Evolutionary conservation across 768 basidiomycete species (phyloP).

Genomic region (Rubroboletus pulcherrimus): DNA sequence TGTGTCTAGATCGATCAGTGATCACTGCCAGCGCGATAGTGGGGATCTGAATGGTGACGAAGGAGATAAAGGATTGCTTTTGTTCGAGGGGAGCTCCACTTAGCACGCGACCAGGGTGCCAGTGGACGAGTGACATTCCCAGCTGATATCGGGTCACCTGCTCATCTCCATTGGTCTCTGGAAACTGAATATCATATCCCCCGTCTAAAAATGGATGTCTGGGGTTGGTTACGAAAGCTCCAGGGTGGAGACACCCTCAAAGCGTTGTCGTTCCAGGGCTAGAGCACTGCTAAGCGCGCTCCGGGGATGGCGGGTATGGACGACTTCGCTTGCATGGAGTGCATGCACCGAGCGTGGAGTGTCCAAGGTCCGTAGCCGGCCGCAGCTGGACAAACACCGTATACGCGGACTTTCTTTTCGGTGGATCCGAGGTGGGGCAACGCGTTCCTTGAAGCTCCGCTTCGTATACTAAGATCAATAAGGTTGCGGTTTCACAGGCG

Average conservation of each 20-base stretch:
- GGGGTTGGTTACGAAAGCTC: neutral
- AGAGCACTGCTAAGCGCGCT: neutral
- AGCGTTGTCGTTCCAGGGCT: neutral
- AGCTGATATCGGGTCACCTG: neutral
- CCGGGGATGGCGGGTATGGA: neutral
- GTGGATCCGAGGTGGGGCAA: neutral
- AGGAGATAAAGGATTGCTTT: neutral
- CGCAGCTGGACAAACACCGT: neutral
- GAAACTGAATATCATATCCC: neutral
- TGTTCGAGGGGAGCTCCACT: neutral
- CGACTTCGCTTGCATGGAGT: neutral
- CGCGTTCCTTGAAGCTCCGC: conserved; percentile 12
- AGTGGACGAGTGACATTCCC: neutral
- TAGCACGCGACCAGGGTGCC: neutral
- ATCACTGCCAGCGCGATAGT: neutral
- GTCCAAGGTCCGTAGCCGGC: neutral
- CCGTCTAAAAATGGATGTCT: neutral
- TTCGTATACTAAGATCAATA: conserved; percentile 2
- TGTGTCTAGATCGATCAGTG: neutral
- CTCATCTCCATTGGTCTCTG: neutral
- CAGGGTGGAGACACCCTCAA: neutral
- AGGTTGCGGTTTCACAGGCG: conserved; percentile 14
- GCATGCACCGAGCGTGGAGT: neutral
- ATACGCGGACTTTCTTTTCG: neutral
- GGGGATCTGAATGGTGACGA: neutral